Base-by-base conservation (phyloP, 1,139 yeast genomes). In the Blastobotrys aristatus region DNA sequence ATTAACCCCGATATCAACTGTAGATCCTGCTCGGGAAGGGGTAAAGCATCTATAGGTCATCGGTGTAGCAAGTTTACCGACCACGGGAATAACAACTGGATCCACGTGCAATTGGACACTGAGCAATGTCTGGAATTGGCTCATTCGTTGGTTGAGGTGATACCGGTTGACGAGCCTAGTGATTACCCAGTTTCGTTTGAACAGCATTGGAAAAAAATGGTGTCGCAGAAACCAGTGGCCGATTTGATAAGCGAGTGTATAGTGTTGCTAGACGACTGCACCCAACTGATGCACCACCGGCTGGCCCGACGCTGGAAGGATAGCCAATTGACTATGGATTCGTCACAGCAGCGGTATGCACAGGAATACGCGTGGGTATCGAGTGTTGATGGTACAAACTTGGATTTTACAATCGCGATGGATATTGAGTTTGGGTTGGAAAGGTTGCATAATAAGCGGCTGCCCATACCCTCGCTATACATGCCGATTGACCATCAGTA, bases 51-150 rank as follows among this genome's bases (percentile, higher is more conserved):
- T 4, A n/a, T 29, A 6, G 17, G 4, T 20, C 11, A n/a, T 4
- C 5, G 18, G 22, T 40, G 43, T 40, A 16, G n/a, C 5, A 40
- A 40, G 16, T 40, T 7, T 16, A 40, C 43, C 6, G 34, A 29
- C 24, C 26, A 40, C 17, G 43, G 43, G 4, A 40, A 40, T n/a
- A 40, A 40, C 26, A 2, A 18, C 24, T 40, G 43, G 43, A 29
- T 27, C 2, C 43, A 40, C 18, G 3, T 11, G n/a, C 26, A 24
- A 20, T 27, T 27, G 6, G 21, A 27, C 8, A 24, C 4, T 8
- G 16, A 38, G n/a, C 6, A n/a, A 5, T 16, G 14, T 26, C 3
- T 36, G 10, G 13, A 33, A 33, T 33, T 36, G 6, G 27, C 30
- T 5, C 27, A 21, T 13, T 14, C 27, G 13, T 11, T 3, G 20